These are phyloP conservation scores for Russula vinacea DNA, from an alignment of 768 basidiomycete genomes.

Conservation along the genomic window DNA sequence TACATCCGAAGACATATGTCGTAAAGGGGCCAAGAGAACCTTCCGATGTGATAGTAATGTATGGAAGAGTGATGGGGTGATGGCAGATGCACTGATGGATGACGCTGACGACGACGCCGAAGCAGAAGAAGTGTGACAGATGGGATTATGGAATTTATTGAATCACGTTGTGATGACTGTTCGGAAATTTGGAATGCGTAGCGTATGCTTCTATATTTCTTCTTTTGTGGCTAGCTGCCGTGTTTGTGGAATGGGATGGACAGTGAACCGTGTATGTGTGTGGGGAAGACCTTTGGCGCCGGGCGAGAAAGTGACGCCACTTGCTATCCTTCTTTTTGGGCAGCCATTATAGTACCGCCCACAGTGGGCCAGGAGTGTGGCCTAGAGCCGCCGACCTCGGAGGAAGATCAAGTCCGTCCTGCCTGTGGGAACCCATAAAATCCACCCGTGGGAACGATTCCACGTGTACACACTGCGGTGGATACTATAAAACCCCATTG, in stretches of 20 bases:
- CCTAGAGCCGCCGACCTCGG: too few relatives aligned
- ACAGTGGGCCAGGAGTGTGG: too few relatives aligned
- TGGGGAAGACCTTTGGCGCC: constrained; percentile 2
- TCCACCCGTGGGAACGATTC: too few relatives aligned
- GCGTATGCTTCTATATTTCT: background rate
- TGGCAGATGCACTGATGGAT: background rate
- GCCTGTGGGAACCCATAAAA: too few relatives aligned
- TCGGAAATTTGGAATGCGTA: background rate
- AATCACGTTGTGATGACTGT: background rate
- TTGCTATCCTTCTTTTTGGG: background rate
- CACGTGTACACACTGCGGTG: too few relatives aligned
- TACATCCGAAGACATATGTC: background rate
- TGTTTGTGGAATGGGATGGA: background rate
- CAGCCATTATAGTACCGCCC: background rate
- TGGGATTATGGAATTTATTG: background rate
- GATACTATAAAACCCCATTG: too few relatives aligned
- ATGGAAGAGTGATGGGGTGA: background rate
- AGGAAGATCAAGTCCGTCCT: too few relatives aligned
- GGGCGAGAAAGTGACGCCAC: constrained; percentile 1
- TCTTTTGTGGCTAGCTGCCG: background rate
- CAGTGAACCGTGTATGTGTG: background rate
- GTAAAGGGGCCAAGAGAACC: background rate
- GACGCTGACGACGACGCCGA: background rate
- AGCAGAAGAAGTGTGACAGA: background rate
- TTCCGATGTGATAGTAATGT: background rate